phyloP scores from a whole-genome alignment of 2,329 filamentous ascomycete genomes.

The Furcasterigmium furcatum region DNA sequence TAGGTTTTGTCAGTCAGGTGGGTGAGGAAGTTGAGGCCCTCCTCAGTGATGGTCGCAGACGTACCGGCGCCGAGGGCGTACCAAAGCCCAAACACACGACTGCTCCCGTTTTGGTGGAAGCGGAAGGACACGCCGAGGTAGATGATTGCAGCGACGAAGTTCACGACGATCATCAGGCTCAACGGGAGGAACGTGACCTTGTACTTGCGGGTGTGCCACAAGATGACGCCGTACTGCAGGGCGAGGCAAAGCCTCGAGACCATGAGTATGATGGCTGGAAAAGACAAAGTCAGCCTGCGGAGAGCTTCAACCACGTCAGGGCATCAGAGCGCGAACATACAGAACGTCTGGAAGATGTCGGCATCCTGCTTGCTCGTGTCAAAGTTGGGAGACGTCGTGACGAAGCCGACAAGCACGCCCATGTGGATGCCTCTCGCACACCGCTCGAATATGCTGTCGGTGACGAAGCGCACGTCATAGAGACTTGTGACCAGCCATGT shows the following conservation, averaged over 20 bases:
- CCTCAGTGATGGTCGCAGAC: too few species aligned
- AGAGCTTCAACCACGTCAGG: too few species aligned
- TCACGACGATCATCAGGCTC: slow-evolving; percentile 28
- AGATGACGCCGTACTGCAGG: slow-evolving; percentile 48
- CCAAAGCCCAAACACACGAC: slow-evolving; percentile 38
- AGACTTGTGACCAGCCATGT: slow-evolving; percentile 63
- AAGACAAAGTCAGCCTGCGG: too few species aligned
- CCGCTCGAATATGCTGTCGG: slow-evolving; percentile 61
- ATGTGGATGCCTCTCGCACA: slow-evolving; percentile 57
- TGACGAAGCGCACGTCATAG: slow-evolving; percentile 63
- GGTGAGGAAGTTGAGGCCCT: too few species aligned
- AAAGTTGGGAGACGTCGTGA: slow-evolving; percentile 52
- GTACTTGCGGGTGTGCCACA: slow-evolving; percentile 38
- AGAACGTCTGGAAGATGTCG: slow-evolving; percentile 36
- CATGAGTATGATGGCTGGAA: slow-evolving; percentile 44
- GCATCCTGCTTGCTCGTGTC: slow-evolving; percentile 31
- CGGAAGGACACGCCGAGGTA: slow-evolving; percentile 39
- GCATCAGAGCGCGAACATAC: too few species aligned
- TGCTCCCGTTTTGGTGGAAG: slow-evolving; percentile 26
- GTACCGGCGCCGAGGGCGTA: slow-evolving; percentile 44
- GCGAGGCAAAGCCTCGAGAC: slow-evolving; percentile 50
- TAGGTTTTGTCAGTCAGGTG: too few species aligned
- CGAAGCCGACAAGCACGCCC: slow-evolving; percentile 62
- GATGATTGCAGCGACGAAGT: slow-evolving; percentile 28
- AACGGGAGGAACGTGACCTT: slow-evolving; percentile 30